A percentile compares a stretch with the other conserved stretches of the same genome.
Evolutionary conservation across 257 asterid species (phyloP).

Genomic region (Anisodus acutangulus): DNA sequence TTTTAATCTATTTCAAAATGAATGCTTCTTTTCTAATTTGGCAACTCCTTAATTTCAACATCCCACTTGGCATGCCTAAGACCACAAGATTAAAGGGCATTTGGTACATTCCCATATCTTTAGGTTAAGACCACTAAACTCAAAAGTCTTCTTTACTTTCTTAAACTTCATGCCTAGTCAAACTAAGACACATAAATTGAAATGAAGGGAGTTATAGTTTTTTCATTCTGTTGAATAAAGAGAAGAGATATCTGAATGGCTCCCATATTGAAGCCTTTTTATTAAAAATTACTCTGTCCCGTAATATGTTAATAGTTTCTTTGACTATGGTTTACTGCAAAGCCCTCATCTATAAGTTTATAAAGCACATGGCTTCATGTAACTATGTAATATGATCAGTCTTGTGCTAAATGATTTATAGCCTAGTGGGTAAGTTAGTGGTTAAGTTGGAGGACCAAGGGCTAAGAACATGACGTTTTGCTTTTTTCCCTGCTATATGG

Average conservation of each 20-base stretch:
- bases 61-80: no score
- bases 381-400: neutral
- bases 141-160: no score
- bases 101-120: no score
- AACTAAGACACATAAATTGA: no score
- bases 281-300: neutral
- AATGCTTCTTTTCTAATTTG: no score
- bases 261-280: neutral
- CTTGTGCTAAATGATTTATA: neutral
- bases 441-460: neutral
- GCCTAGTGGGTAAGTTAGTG: neutral
- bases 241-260: neutral
- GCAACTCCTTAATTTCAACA: no score
- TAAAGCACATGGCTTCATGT: conserved; percentile 15
- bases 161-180: no score
- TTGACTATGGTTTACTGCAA: neutral
- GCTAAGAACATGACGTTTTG: neutral
- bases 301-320: neutral
- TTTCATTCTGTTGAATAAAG: conserved; percentile 1
- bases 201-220: neutral
- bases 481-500: neutral
- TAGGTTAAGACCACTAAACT: no score
- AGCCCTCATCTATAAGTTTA: neutral
- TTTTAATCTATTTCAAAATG: no score
- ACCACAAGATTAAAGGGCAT: no score